Percentiles rank a stretch among this genome's conserved stretches.
Evolutionary conservation across 208 protist species (phyloP).

Genomic region (Acanthamoeba royreba): DNA sequence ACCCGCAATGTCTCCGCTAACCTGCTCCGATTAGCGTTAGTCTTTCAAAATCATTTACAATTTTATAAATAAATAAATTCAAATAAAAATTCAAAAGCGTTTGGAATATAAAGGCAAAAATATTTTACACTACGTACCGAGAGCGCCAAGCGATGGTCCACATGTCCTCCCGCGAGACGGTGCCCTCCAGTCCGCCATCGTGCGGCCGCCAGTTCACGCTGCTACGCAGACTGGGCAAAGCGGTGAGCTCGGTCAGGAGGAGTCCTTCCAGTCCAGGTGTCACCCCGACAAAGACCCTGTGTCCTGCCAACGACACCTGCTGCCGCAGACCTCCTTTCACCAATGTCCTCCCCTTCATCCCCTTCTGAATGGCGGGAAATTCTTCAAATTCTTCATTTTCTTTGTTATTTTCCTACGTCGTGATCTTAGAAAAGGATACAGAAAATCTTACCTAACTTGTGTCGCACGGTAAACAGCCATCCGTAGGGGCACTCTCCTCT

Average conservation of each 20-base stretch:
- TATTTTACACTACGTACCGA: background rate
- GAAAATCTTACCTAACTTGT: too few relatives aligned
- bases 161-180: background rate
- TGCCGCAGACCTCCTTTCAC: background rate
- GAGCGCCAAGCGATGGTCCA: conserved; percentile 16
- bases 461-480: too few relatives aligned
- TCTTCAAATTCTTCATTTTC: too few relatives aligned
- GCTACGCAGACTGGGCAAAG: background rate
- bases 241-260: background rate
- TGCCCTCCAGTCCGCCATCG: conserved; percentile 14
- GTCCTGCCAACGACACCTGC: background rate
- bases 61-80: too few relatives aligned
- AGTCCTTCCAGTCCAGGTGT: background rate
- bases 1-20: conserved; percentile 14
- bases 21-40: background rate
- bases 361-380: too few relatives aligned
- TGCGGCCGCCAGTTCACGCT: conserved; percentile 7
- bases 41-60: too few relatives aligned
- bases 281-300: background rate
- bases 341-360: background rate
- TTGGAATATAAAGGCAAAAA: background rate
- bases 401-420: too few relatives aligned
- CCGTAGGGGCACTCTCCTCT: too few relatives aligned
- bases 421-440: too few relatives aligned
- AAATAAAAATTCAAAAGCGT: background rate